These are phyloP conservation scores for Tricholoma sp. DNA, from an alignment of 768 basidiomycete genomes.

Conservation along the genomic window DNA sequence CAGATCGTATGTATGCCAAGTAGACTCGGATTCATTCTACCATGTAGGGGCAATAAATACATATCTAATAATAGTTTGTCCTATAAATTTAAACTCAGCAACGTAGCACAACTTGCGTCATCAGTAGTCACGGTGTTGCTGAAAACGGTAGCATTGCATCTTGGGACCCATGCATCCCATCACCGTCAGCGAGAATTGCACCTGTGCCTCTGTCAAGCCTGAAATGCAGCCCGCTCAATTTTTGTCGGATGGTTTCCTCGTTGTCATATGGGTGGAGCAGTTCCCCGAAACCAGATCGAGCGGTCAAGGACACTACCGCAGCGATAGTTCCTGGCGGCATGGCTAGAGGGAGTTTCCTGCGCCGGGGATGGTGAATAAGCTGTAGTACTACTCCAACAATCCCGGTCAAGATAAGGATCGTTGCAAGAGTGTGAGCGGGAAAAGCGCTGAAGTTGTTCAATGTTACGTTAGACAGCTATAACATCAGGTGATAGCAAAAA, in stretches of 20 bases:
- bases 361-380: slow-evolving; percentile 38
- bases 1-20: too few relatives aligned
- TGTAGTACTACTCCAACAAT: slow-evolving; percentile 44
- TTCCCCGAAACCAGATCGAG: slow-evolving; percentile 58
- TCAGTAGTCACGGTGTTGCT: too few relatives aligned
- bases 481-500: background rate
- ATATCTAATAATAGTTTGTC: too few relatives aligned
- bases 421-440: slow-evolving; percentile 46
- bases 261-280: slow-evolving; percentile 58
- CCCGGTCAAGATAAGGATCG: slow-evolving; percentile 44
- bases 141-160: too few relatives aligned
- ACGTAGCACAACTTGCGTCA: too few relatives aligned
- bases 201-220: slow-evolving; percentile 53
- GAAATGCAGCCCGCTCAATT: slow-evolving; percentile 48
- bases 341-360: slow-evolving; percentile 46
- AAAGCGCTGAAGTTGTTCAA: slow-evolving; percentile 43
- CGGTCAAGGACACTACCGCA: slow-evolving; percentile 47
- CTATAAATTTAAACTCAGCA: too few relatives aligned
- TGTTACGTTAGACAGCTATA: background rate
- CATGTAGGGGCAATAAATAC: too few relatives aligned
- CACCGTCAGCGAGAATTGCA: slow-evolving; percentile 55
- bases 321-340: slow-evolving; percentile 59
- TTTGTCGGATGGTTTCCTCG: slow-evolving; percentile 36
- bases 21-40: too few relatives aligned
- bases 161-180: slow-evolving; percentile 20